A percentile compares a stretch with the other conserved stretches of the same genome.
Evolutionary conservation across 345 rosid species (phyloP).

Genomic region (Salix brachista): DNA sequence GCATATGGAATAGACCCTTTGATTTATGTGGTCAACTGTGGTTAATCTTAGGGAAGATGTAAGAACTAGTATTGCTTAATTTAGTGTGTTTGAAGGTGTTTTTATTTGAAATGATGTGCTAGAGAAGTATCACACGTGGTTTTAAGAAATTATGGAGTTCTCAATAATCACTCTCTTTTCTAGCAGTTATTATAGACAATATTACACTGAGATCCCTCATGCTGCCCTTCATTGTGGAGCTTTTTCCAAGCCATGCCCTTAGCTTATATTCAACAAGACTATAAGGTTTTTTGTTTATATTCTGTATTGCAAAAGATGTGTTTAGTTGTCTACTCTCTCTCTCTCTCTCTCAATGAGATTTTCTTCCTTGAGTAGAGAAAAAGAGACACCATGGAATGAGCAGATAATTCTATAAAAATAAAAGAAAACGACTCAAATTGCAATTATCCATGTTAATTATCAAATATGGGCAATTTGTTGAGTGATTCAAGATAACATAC

Average conservation of each 20-base stretch:
- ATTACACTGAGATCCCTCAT: background rate
- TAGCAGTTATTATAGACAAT: no score
- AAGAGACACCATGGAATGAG: no score
- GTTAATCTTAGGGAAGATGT: background rate
- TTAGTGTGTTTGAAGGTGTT: background rate
- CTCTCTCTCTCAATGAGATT: background rate
- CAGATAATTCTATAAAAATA: no score
- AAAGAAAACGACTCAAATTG: background rate
- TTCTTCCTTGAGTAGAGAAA: background rate
- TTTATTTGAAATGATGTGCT: no score
- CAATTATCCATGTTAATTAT: background rate
- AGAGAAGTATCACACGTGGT: no score
- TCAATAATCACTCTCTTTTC: no score
- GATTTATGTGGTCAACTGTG: background rate
- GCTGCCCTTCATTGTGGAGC: background rate
- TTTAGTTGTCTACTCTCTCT: background rate
- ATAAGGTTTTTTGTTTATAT: background rate
- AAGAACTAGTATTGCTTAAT: background rate
- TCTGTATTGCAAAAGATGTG: background rate
- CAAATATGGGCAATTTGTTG: background rate
- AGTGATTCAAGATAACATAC: slow-evolving; percentile 36
- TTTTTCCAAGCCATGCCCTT: background rate
- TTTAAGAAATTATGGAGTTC: no score
- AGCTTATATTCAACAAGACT: background rate
- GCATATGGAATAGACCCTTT: background rate